phyloP scores from a whole-genome alignment of 768 basidiomycete species.

The Gloeopeniophorella convolvens region DNA sequence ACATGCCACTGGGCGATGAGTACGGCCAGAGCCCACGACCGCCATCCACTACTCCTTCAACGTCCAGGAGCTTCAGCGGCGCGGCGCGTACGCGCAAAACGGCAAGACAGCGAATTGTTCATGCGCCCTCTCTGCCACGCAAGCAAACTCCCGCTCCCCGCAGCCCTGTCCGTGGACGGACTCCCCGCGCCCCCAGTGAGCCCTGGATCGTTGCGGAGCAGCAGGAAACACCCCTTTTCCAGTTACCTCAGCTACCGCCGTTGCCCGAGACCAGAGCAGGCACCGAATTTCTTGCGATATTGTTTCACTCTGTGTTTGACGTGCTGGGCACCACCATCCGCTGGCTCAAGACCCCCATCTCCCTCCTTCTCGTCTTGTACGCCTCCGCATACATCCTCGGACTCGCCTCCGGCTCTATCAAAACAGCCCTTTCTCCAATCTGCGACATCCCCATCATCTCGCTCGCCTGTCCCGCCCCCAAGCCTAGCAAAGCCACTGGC shows the following conservation, averaged over 20 bases:
- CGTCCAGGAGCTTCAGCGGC: background rate
- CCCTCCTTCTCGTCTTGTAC: constrained; percentile 45
- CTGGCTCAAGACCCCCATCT: constrained; percentile 51
- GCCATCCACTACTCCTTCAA: background rate
- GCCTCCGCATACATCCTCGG: constrained; percentile 41
- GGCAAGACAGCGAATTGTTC: background rate
- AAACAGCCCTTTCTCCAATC: constrained; percentile 46
- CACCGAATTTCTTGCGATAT: no score
- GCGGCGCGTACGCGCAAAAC: constrained; percentile 1
- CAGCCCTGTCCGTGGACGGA: background rate
- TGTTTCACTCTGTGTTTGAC: constrained; percentile 37
- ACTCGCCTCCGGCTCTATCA: constrained; percentile 38
- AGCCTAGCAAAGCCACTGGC: constrained; percentile 11
- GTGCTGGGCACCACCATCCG: constrained; percentile 41
- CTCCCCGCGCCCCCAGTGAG: no score
- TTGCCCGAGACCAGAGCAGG: no score
- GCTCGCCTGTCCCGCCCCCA: constrained; percentile 32
- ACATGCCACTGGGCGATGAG: constrained; percentile 2
- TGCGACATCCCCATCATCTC: constrained; percentile 60
- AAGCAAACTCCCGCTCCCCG: background rate
- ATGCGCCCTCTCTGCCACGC: no score
- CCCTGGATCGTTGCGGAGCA: no score
- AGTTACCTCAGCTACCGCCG: no score
- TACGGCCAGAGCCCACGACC: background rate
- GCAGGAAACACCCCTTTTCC: no score